Percentiles rank a stretch among this genome's conserved stretches.
phyloP scores from a whole-genome alignment of 345 rosid genomes.

The Eucalyptus pauciflora region DNA sequence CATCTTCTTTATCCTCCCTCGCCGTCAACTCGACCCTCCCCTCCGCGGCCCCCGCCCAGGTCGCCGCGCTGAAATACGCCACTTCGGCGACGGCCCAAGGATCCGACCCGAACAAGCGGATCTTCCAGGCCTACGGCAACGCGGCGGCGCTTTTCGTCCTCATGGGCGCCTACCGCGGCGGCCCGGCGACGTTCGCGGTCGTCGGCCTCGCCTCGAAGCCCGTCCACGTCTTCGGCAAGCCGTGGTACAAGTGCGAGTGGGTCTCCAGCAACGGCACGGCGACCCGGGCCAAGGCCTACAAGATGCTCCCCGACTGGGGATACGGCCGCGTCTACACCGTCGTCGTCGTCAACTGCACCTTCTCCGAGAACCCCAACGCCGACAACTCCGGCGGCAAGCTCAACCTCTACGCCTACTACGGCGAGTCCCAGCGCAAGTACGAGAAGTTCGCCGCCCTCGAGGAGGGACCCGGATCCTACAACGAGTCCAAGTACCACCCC shows the following conservation, averaged over 20 bases:
- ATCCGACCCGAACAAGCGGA: conserved; percentile 51
- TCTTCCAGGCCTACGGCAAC: conserved; percentile 59
- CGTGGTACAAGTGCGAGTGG: conserved; percentile 91
- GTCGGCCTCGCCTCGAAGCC: conserved; percentile 87
- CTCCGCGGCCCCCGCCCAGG: background rate
- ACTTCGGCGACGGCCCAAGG: background rate
- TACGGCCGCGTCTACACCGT: conserved; percentile 84
- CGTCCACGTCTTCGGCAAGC: conserved; percentile 49
- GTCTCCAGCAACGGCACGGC: conserved; percentile 44
- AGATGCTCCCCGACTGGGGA: conserved; percentile 86
- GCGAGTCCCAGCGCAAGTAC: conserved; percentile 26
- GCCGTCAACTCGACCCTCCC: conserved; percentile 1
- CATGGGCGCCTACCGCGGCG: conserved; percentile 93
- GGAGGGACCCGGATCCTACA: conserved; percentile 49
- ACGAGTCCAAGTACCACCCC: conserved; percentile 32
- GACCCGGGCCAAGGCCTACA: conserved; percentile 47
- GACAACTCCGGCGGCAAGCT: conserved; percentile 69
- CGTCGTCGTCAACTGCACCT: conserved; percentile 67
- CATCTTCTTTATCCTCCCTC: background rate
- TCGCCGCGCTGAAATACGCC: background rate
- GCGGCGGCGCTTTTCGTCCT: conserved; percentile 78
- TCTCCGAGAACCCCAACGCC: conserved; percentile 38
- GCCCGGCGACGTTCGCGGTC: conserved; percentile 55
- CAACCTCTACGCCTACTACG: conserved; percentile 54
- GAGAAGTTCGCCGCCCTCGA: conserved; percentile 52